A percentile compares a stretch with the other conserved stretches of the same genome.
phyloP scores from a whole-genome alignment of 257 asterid genomes.

The Capsicum chinense region DNA sequence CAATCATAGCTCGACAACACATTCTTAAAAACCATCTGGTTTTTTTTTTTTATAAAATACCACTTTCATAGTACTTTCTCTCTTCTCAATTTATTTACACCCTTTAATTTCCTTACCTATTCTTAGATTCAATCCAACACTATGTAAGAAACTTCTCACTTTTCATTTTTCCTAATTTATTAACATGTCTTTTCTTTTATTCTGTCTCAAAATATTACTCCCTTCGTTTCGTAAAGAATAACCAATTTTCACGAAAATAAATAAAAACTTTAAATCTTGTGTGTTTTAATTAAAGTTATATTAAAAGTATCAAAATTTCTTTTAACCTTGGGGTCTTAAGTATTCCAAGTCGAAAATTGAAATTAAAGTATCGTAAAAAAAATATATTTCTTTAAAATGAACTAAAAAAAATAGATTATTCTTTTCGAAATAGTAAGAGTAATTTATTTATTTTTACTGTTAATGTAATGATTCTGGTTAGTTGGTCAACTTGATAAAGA shows the following conservation, averaged over 20 bases:
- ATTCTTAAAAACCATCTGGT: slow-evolving; percentile 34
- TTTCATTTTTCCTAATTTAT: not conserved
- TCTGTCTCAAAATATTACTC: not conserved
- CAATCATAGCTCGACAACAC: slow-evolving; percentile 46
- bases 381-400: too few relatives aligned
- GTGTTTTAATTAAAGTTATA: too few relatives aligned
- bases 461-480: not conserved
- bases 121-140: not conserved
- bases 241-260: too few relatives aligned
- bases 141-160: not conserved
- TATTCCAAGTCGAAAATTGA: too few relatives aligned
- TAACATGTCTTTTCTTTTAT: not conserved
- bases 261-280: too few relatives aligned
- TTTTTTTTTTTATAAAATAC: not conserved
- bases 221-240: too few relatives aligned
- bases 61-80: not conserved
- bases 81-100: not conserved
- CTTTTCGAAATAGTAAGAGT: not conserved
- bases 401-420: too few relatives aligned
- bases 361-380: too few relatives aligned
- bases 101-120: not conserved
- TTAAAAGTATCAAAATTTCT: too few relatives aligned
- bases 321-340: too few relatives aligned
- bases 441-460: too few relatives aligned
- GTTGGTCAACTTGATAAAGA: not conserved